Percentiles rank a stretch among this genome's conserved stretches.
Conservation (phyloP, 2,329 filamentous ascomycete species). For the Xylogone sp. region DNA sequence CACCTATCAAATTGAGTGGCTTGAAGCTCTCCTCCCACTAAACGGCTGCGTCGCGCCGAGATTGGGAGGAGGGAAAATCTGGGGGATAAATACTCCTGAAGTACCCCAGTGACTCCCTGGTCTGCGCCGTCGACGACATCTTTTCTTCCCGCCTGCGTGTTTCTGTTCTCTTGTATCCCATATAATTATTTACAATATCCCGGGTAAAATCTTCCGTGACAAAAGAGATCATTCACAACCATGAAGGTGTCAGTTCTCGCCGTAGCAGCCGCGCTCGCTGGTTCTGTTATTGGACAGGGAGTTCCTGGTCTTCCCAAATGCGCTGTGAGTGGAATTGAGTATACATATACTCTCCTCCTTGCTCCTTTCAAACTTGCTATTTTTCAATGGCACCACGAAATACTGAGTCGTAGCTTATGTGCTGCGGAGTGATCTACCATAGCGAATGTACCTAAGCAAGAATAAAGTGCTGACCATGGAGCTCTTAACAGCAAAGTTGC, state of each 20-base stretch:
- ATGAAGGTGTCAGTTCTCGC: constrained; percentile 26
- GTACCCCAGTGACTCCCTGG: background rate
- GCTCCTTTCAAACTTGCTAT: too few species aligned
- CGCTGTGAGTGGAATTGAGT: constrained; percentile 44
- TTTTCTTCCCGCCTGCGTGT: background rate
- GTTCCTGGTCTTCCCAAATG: constrained; percentile 43
- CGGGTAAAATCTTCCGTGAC: background rate
- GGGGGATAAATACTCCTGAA: background rate
- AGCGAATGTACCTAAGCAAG: background rate
- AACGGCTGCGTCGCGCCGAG: background rate
- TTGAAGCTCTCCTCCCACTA: too few species aligned
- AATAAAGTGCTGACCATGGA: background rate
- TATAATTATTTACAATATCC: too few species aligned
- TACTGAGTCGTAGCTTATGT: too few species aligned
- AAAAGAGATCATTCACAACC: constrained; percentile 5
- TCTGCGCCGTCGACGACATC: constrained; percentile 1
- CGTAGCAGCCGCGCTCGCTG: constrained; percentile 47
- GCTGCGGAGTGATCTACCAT: too few species aligned
- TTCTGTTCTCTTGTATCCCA: background rate
- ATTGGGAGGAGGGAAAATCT: background rate
- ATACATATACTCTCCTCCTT: background rate
- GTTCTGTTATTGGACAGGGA: constrained; percentile 47
- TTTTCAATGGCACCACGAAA: too few species aligned
- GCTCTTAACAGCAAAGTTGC: constrained; percentile 25
- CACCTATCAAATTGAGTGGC: too few species aligned